Percentiles rank a stretch among this genome's conserved stretches.
phyloP scores from a whole-genome alignment of 805 yeast species.

The Lipomyces kockii region DNA sequence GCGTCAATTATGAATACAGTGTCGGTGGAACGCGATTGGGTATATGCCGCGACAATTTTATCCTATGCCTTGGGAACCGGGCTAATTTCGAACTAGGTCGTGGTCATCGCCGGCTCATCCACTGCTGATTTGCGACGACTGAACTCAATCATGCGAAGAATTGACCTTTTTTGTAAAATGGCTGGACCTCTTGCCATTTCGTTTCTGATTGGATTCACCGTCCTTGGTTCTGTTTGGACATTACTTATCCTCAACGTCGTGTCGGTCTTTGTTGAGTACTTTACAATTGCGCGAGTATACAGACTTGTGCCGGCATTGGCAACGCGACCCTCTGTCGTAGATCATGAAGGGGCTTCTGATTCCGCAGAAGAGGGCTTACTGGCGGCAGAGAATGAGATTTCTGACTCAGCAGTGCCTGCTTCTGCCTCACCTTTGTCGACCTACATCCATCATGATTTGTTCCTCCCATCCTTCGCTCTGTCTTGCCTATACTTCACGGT shows the following conservation, averaged over 20 bases:
- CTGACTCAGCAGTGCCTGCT: background rate
- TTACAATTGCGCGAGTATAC: conserved; percentile 46
- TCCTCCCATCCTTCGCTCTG: conserved; percentile 45
- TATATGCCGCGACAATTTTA: background rate
- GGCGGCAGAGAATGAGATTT: conserved; percentile 3
- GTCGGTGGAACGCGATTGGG: conserved; percentile 52
- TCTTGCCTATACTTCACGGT: conserved; percentile 48
- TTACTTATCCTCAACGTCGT: conserved; percentile 43
- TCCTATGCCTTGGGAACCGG: conserved; percentile 39
- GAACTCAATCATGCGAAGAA: conserved; percentile 48
- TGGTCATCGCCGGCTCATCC: conserved; percentile 45
- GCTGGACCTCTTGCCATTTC: conserved; percentile 49
- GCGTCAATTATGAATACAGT: conserved; percentile 47
- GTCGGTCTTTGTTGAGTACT: conserved; percentile 46
- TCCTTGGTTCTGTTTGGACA: conserved; percentile 41
- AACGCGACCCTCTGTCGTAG: conserved; percentile 2
- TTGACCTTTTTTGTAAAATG: conserved; percentile 49
- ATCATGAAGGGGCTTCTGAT: conserved; percentile 10
- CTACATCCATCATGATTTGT: conserved; percentile 42
- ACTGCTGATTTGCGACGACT: conserved; percentile 40
- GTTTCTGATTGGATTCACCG: conserved; percentile 41
- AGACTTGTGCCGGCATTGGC: conserved; percentile 43
- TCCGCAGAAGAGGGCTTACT: conserved; percentile 1
- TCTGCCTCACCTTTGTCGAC: conserved; percentile 24
- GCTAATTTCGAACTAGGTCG: conserved; percentile 33